Evolutionary conservation across 2,329 filamentous ascomycete genomes (phyloP).

Genomic region (Colletotrichum nymphaeae): DNA sequence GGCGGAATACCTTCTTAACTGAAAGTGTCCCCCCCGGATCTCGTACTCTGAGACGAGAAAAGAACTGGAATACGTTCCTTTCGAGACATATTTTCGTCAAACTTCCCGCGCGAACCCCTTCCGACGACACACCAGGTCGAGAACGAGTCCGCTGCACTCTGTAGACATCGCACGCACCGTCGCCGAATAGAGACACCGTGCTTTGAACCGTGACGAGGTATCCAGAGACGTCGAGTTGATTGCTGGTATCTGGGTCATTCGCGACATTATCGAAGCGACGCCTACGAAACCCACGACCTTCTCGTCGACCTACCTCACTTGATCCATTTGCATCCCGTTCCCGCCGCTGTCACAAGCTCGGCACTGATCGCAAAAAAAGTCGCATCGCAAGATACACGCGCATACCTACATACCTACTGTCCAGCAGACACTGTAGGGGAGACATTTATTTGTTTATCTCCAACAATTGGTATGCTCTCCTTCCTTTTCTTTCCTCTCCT

Average conservation of each 20-base stretch:
- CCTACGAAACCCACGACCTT: constrained; percentile 29
- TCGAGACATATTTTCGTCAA: constrained; percentile 33
- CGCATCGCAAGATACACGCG: constrained; percentile 14
- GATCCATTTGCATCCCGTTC: constrained; percentile 3
- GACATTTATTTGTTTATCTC: constrained; percentile 99
- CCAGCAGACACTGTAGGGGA: constrained; percentile 73
- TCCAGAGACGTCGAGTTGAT: constrained; percentile 34
- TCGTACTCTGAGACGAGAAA: constrained; percentile 38
- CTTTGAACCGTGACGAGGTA: constrained; percentile 36
- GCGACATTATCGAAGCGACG: constrained; percentile 27
- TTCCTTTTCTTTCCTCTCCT: constrained; percentile 34
- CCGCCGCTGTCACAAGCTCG: constrained; percentile 2
- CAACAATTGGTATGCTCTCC: constrained; percentile 71
- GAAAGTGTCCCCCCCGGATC: constrained; percentile 21
- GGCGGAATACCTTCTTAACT: constrained; percentile 32
- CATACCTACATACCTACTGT: constrained; percentile 6
- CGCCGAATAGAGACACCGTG: constrained; percentile 37
- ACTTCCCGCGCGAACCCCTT: constrained; percentile 31
- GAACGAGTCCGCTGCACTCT: constrained; percentile 36
- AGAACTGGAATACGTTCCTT: constrained; percentile 58
- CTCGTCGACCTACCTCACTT: constrained; percentile 32
- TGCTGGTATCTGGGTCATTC: constrained; percentile 34
- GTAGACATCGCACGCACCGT: constrained; percentile 35
- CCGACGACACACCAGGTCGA: constrained; percentile 35
- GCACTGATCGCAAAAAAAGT: neutral